Evolutionary conservation across 148 eudicot genomes (phyloP).

Genomic region (Rheum nobile): DNA sequence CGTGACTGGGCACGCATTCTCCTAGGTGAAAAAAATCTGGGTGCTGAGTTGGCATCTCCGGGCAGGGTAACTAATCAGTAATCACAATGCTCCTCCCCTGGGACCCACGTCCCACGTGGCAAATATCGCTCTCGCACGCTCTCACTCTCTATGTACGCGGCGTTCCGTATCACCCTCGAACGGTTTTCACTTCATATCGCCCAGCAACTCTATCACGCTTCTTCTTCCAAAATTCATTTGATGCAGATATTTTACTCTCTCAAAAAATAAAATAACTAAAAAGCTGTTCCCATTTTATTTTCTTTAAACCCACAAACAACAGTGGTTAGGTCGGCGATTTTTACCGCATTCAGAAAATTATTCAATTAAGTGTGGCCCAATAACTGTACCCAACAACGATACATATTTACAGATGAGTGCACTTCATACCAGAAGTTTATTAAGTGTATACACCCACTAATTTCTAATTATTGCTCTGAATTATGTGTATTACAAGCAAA

Average conservation of each 20-base stretch:
- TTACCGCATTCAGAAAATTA: neutral
- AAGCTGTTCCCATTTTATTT: neutral
- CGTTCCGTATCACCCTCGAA: neutral
- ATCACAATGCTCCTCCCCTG: neutral
- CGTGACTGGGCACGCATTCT: neutral
- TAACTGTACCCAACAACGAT: neutral
- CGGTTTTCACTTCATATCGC: neutral
- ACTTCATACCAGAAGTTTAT: neutral
- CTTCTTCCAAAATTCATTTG: neutral
- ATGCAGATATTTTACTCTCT: neutral
- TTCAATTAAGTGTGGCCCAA: neutral
- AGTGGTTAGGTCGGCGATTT: neutral
- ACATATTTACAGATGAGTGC: neutral
- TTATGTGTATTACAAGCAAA: neutral
- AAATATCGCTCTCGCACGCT: constrained; percentile 1
- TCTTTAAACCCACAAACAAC: too few relatives aligned
- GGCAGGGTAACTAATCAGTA: too few relatives aligned
- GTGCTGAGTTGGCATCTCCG: constrained; percentile 5
- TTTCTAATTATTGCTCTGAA: neutral
- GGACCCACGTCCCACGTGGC: constrained; percentile 2
- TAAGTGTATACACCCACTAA: neutral
- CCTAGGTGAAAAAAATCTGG: neutral
- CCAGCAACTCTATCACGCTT: neutral
- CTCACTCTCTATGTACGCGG: constrained; percentile 1
- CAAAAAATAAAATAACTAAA: neutral